These are phyloP conservation scores for Fragilariopsis cylindrus DNA, from an alignment of 108 stramenopile genomes.

Conservation along the genomic window DNA sequence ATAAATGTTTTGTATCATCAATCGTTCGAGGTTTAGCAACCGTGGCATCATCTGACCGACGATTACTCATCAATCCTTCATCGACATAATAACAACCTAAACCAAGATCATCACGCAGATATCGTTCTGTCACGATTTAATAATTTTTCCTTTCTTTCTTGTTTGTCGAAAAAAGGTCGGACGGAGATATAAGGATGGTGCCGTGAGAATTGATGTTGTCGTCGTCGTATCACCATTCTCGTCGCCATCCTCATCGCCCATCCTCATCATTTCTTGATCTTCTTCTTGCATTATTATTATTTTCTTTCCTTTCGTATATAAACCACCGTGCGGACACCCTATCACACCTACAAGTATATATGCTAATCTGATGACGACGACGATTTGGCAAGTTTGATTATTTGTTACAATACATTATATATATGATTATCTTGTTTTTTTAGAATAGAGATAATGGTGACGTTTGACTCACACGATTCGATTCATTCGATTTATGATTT, in stretches of 20 bases:
- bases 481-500: too few species aligned
- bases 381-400: too few species aligned
- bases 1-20: slow-evolving; percentile 41
- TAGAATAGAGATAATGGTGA: too few species aligned
- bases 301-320: not conserved
- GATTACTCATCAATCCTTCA: slow-evolving; percentile 25
- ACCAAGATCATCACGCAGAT: slow-evolving; percentile 86
- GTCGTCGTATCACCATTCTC: too few species aligned
- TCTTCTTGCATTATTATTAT: slow-evolving; percentile 9
- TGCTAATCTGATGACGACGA: too few species aligned
- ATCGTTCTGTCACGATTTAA: slow-evolving; percentile 77
- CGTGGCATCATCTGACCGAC: slow-evolving; percentile 54
- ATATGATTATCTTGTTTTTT: too few species aligned
- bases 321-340: too few species aligned
- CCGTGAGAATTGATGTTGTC: slow-evolving; percentile 17
- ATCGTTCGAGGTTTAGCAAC: slow-evolving; percentile 64
- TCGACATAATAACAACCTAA: slow-evolving; percentile 59
- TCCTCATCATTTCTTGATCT: slow-evolving; percentile 5
- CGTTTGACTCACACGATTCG: too few species aligned
- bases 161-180: slow-evolving; percentile 52
- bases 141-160: slow-evolving; percentile 73
- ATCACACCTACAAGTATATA: too few species aligned
- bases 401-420: too few species aligned
- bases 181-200: slow-evolving; percentile 48
- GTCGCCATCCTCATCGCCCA: slow-evolving; percentile 4